These are phyloP conservation scores for Hypoxylon sp. DNA, from an alignment of 2,329 filamentous ascomycete genomes.

Conservation along the genomic window DNA sequence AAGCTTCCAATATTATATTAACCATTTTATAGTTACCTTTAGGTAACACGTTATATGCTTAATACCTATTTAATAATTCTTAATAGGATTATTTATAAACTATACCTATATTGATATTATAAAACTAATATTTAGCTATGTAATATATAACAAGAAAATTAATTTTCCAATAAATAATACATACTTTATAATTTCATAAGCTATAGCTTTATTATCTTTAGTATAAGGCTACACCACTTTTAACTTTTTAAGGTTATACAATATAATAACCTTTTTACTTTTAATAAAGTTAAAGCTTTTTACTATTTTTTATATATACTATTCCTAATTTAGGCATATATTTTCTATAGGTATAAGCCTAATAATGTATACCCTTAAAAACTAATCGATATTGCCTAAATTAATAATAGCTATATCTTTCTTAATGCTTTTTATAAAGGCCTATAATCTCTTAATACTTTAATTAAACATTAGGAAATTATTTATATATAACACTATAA, in stretches of 20 bases:
- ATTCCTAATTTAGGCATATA: neutral
- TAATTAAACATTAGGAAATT: neutral
- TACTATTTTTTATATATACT: neutral
- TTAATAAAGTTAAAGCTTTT: neutral
- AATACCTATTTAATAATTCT: no score
- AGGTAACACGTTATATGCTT: no score
- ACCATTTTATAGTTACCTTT: no score
- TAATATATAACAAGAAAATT: no score
- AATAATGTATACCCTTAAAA: neutral
- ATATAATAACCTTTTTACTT: neutral
- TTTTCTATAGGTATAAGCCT: neutral
- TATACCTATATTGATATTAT: no score
- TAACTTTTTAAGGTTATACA: neutral
- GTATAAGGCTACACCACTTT: neutral
- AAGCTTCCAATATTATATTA: no score
- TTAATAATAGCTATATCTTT: neutral
- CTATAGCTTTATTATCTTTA: neutral
- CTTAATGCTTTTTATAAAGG: neutral
- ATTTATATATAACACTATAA: neutral
- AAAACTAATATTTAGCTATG: no score
- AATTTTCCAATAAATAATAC: no score
- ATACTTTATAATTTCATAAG: no score
- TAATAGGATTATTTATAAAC: no score
- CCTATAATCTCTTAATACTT: neutral
- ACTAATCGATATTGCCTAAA: neutral